phyloP scores from a whole-genome alignment of 805 yeast genomes.

The Myxozyma neglecta region DNA sequence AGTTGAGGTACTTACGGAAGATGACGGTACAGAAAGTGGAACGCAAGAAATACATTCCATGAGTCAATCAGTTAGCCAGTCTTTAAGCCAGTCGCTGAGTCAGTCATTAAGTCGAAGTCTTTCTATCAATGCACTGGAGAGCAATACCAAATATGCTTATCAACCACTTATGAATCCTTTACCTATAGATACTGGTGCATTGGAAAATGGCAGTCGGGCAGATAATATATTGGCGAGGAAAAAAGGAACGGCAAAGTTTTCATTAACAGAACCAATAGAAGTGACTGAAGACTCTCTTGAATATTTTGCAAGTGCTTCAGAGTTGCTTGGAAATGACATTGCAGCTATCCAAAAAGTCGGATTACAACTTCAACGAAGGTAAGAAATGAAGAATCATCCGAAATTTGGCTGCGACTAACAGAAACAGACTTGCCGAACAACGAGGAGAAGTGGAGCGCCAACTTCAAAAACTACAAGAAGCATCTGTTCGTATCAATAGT shows the following conservation, averaged over 20 bases:
- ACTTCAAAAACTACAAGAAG: conserved; percentile 37
- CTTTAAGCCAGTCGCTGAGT: neutral
- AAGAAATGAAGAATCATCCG: neutral
- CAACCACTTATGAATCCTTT: conserved; percentile 23
- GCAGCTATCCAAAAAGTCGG: conserved; percentile 42
- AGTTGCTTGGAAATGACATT: conserved; percentile 32
- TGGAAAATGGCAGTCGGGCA: neutral
- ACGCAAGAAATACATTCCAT: neutral
- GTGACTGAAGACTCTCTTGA: conserved; percentile 35
- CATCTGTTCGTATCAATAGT: conserved; percentile 6
- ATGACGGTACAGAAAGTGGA: neutral
- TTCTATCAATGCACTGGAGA: neutral
- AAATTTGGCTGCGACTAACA: neutral
- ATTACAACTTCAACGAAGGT: conserved; percentile 40
- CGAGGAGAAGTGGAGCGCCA: conserved; percentile 48
- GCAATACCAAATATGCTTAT: neutral
- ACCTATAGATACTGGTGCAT: conserved; percentile 2
- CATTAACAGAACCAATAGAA: conserved; percentile 29
- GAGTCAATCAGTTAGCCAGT: neutral
- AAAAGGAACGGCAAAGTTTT: conserved; percentile 14
- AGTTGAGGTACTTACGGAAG: conserved; percentile 1
- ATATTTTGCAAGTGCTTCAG: conserved; percentile 33
- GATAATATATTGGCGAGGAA: conserved; percentile 6
- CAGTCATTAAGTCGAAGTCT: neutral
- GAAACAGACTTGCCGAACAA: conserved; percentile 42